A percentile compares a stretch with the other conserved stretches of the same genome.
phyloP scores from a whole-genome alignment of 139 green algal species.

The Helicosporidium sp. region DNA sequence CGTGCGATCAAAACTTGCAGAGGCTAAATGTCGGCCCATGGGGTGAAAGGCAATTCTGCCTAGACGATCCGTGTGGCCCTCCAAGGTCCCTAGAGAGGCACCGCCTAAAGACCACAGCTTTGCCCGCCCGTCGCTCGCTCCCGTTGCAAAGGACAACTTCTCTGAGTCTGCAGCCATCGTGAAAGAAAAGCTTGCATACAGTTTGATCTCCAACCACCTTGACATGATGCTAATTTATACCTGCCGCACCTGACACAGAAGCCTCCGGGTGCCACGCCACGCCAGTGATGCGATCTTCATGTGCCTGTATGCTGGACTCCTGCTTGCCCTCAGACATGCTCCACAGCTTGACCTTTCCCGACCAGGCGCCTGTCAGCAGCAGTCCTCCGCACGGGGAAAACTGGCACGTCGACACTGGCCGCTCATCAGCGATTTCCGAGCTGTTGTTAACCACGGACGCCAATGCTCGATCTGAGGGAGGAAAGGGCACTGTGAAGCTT shows the following conservation, averaged over 20 bases:
- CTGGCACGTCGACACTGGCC: slow-evolving; percentile 49
- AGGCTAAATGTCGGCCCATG: slow-evolving; percentile 52
- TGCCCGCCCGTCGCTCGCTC: slow-evolving; percentile 28
- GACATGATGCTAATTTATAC: no score
- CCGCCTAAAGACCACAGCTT: slow-evolving; percentile 27
- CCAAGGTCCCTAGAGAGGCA: slow-evolving; percentile 14
- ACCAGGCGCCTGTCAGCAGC: slow-evolving; percentile 58
- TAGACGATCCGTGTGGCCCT: slow-evolving; percentile 67
- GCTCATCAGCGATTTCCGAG: slow-evolving; percentile 70
- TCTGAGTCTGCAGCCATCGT: no score
- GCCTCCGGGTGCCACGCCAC: slow-evolving; percentile 65
- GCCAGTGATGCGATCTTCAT: slow-evolving; percentile 61
- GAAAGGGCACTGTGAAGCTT: no score
- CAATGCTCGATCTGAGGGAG: no score
- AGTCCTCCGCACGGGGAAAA: slow-evolving; percentile 45
- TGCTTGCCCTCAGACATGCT: slow-evolving; percentile 17
- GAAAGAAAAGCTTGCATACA: no score
- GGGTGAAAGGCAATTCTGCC: slow-evolving; percentile 75
- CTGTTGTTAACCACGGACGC: no score
- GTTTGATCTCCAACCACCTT: no score
- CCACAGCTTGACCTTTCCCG: slow-evolving; percentile 56
- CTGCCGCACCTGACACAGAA: slow-evolving; percentile 45
- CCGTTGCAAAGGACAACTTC: no score
- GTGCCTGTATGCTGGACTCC: slow-evolving; percentile 28
- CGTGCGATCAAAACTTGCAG: slow-evolving; percentile 74